Conservation (phyloP, 768 basidiomycete genomes). For the Mycena capillaripes region DNA sequence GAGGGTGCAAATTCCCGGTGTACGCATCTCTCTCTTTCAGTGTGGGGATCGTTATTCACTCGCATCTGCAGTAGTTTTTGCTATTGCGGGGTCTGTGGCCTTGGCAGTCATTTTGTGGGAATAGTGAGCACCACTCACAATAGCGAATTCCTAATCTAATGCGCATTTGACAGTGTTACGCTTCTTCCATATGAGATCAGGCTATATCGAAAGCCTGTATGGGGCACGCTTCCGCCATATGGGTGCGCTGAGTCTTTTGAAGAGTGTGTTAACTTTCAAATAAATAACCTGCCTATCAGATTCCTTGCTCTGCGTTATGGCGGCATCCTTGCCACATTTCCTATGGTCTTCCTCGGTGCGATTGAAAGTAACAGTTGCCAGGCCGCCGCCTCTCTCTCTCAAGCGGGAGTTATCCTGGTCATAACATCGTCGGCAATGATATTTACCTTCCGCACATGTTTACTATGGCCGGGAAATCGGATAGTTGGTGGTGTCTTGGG, state of each 20-base stretch:
- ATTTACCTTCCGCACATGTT: slow-evolving; percentile 25
- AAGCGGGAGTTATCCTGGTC: slow-evolving; percentile 22
- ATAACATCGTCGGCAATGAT: slow-evolving; percentile 16
- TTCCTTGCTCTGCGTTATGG: slow-evolving; percentile 29
- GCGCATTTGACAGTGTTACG: background rate
- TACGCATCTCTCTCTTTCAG: background rate
- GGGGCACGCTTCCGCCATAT: slow-evolving; percentile 32
- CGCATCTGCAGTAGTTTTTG: slow-evolving; percentile 14
- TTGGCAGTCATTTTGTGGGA: slow-evolving; percentile 29
- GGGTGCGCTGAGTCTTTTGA: background rate
- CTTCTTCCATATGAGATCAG: slow-evolving; percentile 27
- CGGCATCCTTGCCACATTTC: slow-evolving; percentile 29
- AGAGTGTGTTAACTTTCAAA: background rate
- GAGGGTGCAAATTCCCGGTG: background rate
- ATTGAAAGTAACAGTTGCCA: slow-evolving; percentile 6
- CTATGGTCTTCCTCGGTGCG: slow-evolving; percentile 15
- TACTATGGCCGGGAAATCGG: slow-evolving; percentile 22
- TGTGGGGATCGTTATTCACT: background rate
- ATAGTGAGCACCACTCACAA: background rate
- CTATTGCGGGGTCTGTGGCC: slow-evolving; percentile 11
- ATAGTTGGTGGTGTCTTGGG: slow-evolving; percentile 4
- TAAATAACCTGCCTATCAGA: background rate
- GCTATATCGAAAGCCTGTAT: slow-evolving; percentile 29
- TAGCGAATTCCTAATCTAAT: background rate
- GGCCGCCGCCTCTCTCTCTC: slow-evolving; percentile 28